Evolutionary conservation across 2,329 filamentous ascomycete species (phyloP), one percentile per base, ranked within the genome.

Genomic region (Ophiosphaerella narmari): DNA sequence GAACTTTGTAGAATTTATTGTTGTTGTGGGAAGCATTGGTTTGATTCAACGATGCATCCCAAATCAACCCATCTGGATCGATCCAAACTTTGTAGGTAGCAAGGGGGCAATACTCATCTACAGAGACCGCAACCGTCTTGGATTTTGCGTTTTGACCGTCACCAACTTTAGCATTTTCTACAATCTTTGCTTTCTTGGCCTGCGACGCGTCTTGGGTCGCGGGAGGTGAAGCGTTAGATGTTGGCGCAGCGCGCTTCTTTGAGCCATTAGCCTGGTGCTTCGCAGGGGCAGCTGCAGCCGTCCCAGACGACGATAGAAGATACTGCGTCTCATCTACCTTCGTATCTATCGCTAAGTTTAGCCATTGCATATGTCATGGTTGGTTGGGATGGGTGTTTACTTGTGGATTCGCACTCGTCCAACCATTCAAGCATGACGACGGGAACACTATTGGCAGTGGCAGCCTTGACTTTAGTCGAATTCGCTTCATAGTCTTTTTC

Each of bases 1-100:
- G 89, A 24, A 91, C 70, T 24, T 84, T 83, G 65, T 92, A 93
- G 70, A 92, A 93, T 60, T 94, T 94, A 72, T 94, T 93, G 72
- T 89, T 88, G 66, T 93, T 94, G 39, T 80, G 73, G 0, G 77
- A 75, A 0, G 88, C 77, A 59, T 91, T 89, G 9, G 90, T 88
- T 68, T 92, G 88, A 60, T 92, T 94, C 39, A 95, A 77, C 0
- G 88, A 86, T 0, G 88, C 90, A 66, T 95, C 90, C 69, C 84
- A 93, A 40, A 93, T 90, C 47, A 87, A 74, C 16, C 85, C 84
- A 34, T 81, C 72, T 1, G 81, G 73, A 52, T 87, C 87, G 48
- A 93, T 82, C 64, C 88, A 86, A 29, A 95, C 89, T 9, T 62
- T 60, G 46, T 72, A 73, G 11, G 50, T 48, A 24, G 48, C 44